phyloP scores from a whole-genome alignment of 331 rosid genomes.

The Quercus tomentella region DNA sequence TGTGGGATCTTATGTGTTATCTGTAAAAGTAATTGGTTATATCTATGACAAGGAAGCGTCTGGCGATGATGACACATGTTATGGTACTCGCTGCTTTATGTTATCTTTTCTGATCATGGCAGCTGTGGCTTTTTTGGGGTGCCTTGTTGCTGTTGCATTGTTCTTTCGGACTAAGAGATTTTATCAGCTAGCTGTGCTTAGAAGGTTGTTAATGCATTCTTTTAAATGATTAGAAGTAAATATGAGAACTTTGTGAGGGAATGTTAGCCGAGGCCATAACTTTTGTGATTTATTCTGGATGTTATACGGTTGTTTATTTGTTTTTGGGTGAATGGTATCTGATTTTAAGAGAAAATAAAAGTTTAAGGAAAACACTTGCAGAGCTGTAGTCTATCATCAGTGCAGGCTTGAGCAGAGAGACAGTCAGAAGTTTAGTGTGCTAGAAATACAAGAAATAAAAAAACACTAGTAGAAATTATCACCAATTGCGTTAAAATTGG shows the following conservation, averaged over 20 bases:
- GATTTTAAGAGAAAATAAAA: not conserved
- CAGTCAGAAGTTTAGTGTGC: too few species aligned
- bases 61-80: conserved; percentile 40
- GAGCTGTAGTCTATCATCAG: too few species aligned
- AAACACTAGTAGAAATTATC: too few species aligned
- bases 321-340: not conserved
- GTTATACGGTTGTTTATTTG: not conserved
- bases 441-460: too few species aligned
- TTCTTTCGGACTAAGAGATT: conserved; percentile 67
- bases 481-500: too few species aligned
- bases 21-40: conserved; percentile 79
- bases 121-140: conserved; percentile 53
- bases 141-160: conserved; percentile 54
- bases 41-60: conserved; percentile 65
- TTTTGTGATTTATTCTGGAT: too few species aligned
- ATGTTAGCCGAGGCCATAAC: not conserved
- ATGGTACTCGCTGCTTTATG: conserved; percentile 73
- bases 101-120: conserved; percentile 75
- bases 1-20: conserved; percentile 76
- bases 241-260: not conserved
- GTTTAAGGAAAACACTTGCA: too few species aligned
- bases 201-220: conserved; percentile 35
- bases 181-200: conserved; percentile 49
- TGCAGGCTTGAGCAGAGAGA: too few species aligned
- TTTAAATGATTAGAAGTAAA: not conserved